Evolutionary conservation across 2,329 filamentous ascomycete genomes (phyloP), one percentile per base, ranked within the genome.

Genomic region (Epichloe festucae): DNA sequence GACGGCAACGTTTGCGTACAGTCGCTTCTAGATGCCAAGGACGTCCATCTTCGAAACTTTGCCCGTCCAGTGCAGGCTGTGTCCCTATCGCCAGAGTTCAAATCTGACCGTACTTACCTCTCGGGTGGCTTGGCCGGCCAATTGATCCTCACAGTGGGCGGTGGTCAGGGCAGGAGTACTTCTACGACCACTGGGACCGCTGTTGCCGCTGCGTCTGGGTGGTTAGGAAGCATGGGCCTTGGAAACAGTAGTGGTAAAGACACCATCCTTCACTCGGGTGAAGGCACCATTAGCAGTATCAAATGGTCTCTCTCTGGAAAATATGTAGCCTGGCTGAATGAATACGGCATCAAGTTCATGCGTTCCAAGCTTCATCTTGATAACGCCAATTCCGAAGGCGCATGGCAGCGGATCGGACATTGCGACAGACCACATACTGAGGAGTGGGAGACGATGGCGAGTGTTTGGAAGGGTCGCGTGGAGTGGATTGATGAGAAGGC

Each of bases 271-370:
- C 93, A 98, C 63, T 89, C 87, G 7, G 93, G 93, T 2, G 94
- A 98, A 70, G 93, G 93, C 3, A 81, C 82, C 2, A 93, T 98
- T 56, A 91, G 82, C 64, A 86, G 84, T 3, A 93, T 98, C 62
- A 91, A 94, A 66, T 98, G 91, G 89, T 97, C 91, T 0, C 66
- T 91, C 41, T 91, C 89, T 0, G 91, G 93, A 1, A 93, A 86
- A 68, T 97, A 90, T 62, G 86, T 96, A 1, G 87, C 84, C 0
- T 98, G 93, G 93, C 77, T 95, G 41, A 98, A 97, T 62, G 93
- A 98, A 67, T 85, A 94, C 61, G 93, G 93, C 4, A 94, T 97
- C 64, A 96, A 96, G 66, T 93, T 98, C 54, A 97, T 97, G 90
- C 81, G 93, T 39, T 89, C 89, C 4, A 88, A 93, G 63, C 64